These are phyloP conservation scores for Penicillium sp. DNA, from an alignment of 2,329 filamentous ascomycete genomes.

Conservation along the genomic window DNA sequence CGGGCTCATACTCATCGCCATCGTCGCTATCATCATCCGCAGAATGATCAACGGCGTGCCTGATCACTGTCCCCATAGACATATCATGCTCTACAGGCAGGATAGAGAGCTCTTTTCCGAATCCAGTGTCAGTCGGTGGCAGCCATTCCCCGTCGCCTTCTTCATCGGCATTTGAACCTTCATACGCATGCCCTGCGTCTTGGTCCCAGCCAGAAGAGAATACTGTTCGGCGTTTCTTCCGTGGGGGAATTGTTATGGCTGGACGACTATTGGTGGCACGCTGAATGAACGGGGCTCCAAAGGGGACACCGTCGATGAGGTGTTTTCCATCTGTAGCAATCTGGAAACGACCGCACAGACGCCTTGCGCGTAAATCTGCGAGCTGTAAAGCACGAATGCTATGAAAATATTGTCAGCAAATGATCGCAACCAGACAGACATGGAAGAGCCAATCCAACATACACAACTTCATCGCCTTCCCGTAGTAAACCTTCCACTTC, in stretches of 20 bases:
- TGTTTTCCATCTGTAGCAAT: slow-evolving; percentile 77
- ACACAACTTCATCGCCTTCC: slow-evolving; percentile 83
- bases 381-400: slow-evolving; percentile 78
- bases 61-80: slow-evolving; percentile 39
- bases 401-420: slow-evolving; percentile 5
- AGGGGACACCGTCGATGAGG: slow-evolving; percentile 81
- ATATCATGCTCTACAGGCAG: slow-evolving; percentile 27
- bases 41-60: slow-evolving; percentile 31
- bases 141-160: slow-evolving; percentile 35
- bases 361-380: slow-evolving; percentile 71
- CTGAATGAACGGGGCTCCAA: slow-evolving; percentile 71
- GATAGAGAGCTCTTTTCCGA: slow-evolving; percentile 29
- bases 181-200: slow-evolving; percentile 13
- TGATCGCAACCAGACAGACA: background rate
- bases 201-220: slow-evolving; percentile 31
- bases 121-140: slow-evolving; percentile 24
- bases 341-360: slow-evolving; percentile 75
- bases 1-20: slow-evolving; percentile 28
- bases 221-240: slow-evolving; percentile 62
- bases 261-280: slow-evolving; percentile 61
- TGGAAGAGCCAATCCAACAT: slow-evolving; percentile 36
- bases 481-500: slow-evolving; percentile 68
- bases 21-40: slow-evolving; percentile 33
- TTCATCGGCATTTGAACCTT: slow-evolving; percentile 18
- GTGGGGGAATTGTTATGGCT: slow-evolving; percentile 68